These are phyloP conservation scores for Lablab purpureus DNA, from an alignment of 306 rosid species.

Conservation along the genomic window DNA sequence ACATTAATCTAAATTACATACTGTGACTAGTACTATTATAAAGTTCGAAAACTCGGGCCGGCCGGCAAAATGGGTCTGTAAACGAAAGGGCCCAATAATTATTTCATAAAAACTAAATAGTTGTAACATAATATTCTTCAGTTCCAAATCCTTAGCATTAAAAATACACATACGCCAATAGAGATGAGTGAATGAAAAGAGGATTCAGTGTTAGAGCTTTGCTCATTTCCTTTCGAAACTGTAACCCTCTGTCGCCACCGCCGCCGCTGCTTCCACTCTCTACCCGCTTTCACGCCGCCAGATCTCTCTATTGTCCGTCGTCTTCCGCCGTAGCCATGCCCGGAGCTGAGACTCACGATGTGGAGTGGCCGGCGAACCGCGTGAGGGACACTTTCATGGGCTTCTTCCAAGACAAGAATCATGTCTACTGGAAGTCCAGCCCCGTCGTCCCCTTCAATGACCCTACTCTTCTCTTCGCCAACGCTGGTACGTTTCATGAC, in stretches of 20 bases:
- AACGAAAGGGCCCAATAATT: not conserved
- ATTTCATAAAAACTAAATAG: not conserved
- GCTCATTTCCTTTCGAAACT: not conserved
- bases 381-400: constrained; percentile 53
- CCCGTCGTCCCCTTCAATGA: constrained; percentile 94
- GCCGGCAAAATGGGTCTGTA: no score
- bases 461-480: constrained; percentile 89
- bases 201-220: constrained; percentile 11
- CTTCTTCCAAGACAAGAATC: constrained; percentile 69
- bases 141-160: not conserved
- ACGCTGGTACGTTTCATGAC: constrained; percentile 66
- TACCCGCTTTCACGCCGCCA: not conserved
- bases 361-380: constrained; percentile 56
- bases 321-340: constrained; percentile 50
- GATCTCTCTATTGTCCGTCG: constrained; percentile 26
- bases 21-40: no score
- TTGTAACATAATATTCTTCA: not conserved
- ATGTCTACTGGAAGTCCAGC: constrained; percentile 71
- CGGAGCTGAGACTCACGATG: constrained; percentile 7
- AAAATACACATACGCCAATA: not conserved
- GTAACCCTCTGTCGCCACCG: constrained; percentile 41
- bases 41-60: no score
- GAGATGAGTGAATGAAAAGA: constrained; percentile 48
- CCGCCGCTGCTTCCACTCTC: constrained; percentile 34
- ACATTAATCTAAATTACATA: no score